These are phyloP conservation scores for Pleodorina starrii DNA, from an alignment of 139 green algal genomes.

Conservation along the genomic window DNA sequence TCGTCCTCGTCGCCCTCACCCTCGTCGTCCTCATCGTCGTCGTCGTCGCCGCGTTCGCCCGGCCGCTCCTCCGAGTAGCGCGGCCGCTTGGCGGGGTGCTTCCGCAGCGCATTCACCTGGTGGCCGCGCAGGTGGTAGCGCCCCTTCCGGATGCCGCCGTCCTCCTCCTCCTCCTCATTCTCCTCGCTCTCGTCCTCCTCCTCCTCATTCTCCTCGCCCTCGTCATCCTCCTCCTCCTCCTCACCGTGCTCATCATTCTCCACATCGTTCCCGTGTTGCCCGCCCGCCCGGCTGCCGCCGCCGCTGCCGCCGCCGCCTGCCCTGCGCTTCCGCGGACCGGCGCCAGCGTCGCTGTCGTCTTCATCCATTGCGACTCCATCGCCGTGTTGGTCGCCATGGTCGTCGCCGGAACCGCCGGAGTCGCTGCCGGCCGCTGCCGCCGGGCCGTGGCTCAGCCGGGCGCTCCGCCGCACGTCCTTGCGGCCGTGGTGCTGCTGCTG, in stretches of 20 bases:
- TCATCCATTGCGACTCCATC: not conserved
- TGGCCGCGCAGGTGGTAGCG: slow-evolving; percentile 25
- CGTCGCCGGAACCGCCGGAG: not conserved
- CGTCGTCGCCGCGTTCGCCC: not conserved
- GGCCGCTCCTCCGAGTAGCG: not conserved
- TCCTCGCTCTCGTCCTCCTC: not conserved
- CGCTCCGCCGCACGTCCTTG: not conserved
- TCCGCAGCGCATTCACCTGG: not conserved
- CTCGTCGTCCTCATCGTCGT: slow-evolving; percentile 51
- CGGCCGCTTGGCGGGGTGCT: not conserved
- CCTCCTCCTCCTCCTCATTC: not conserved
- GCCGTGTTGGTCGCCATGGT: not conserved
- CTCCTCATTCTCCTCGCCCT: not conserved
- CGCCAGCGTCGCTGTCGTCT: not conserved
- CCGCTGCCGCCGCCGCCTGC: not conserved
- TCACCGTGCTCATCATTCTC: not conserved
- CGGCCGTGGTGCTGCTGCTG: not conserved
- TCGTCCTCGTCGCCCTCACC: slow-evolving; percentile 53
- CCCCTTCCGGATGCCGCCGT: slow-evolving; percentile 29
- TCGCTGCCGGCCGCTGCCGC: not conserved
- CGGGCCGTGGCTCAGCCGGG: not conserved
- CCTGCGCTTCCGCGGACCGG: not conserved
- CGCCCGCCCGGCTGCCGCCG: not conserved
- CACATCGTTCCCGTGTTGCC: not conserved
- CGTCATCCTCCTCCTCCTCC: not conserved